Base-by-base conservation (phyloP, 768 basidiomycete genomes). In the Macrolepiota fuliginosa region DNA sequence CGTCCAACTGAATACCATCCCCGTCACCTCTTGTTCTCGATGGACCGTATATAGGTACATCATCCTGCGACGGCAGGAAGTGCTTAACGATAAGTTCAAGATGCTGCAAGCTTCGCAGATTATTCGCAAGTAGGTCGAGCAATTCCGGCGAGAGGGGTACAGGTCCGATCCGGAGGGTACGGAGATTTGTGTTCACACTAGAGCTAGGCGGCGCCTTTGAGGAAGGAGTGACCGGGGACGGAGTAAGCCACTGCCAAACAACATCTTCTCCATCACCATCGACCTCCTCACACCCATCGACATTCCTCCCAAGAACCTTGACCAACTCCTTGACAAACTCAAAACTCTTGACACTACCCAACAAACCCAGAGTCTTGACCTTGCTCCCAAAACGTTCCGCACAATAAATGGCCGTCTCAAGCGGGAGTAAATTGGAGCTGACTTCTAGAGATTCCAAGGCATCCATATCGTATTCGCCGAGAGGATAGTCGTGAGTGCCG, bases 101-200 rank as follows among this genome's bases (percentile, higher is more conserved):
- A 19, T 70, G 64, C 7, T 68, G 61, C 27, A 82, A 66, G 0
- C 56, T 35, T 0, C 78, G 77, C 22, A 80, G 70, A 54, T 70
- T 73, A 54, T 67, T 59, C 2, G 79, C 76, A 17, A 82, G 67
- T 7, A 80, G 64, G 60, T 81, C 79, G 12, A 82, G 36, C 11
- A 82, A 69, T 59, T 77, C 69, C 1, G 80, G 80, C 7, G 76
- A 78, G 6, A 82, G 69, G 11, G 71, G 72, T 9, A 81, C 71
- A 1, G 77, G 71, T 10, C 79, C 77, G 13, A 82, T 63, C 2
- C 79, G 72, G 7, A 81, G 70, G 7, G 65, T 73, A 7, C 68
- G 65, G 32, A 81, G 67, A 7, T 59, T 56, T 67, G 58, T 36
- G 11, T 59, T 45, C 27, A 45, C 49, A 15, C 13, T 29, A 11